phyloP scores from a whole-genome alignment of 352 stramenopile genomes.

The Elongisporangium anandrum region DNA sequence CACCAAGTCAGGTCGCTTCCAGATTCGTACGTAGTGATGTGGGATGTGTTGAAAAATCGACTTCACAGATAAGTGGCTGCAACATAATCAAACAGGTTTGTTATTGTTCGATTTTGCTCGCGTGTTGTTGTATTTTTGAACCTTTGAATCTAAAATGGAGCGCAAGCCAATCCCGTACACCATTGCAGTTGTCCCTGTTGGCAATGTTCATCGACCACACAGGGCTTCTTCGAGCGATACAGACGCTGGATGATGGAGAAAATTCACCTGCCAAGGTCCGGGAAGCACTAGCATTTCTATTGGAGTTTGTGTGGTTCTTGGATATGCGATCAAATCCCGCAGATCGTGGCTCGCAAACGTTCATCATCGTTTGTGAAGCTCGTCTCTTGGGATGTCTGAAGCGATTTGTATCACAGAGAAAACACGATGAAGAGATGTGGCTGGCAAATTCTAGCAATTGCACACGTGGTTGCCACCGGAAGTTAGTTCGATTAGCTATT shows the following conservation, averaged over 20 bases:
- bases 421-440: background rate
- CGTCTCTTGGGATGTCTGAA: constrained; percentile 21
- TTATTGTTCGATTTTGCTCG: background rate
- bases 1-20: constrained; percentile 94
- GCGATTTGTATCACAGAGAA: constrained; percentile 20
- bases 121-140: background rate
- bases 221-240: background rate
- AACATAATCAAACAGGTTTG: no score
- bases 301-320: background rate
- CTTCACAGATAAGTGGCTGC: no score
- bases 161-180: background rate
- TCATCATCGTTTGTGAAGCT: background rate
- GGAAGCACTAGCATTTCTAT: background rate
- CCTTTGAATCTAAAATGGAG: background rate
- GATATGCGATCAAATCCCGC: background rate
- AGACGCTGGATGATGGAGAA: background rate
- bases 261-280: background rate
- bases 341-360: background rate
- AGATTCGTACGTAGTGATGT: constrained; percentile 93
- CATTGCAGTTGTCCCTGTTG: no score
- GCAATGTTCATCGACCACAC: background rate
- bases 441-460: constrained; percentile 11
- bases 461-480: constrained; percentile 16
- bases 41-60: no score
- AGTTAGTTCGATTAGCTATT: constrained; percentile 18